Base-by-base conservation (phyloP, 2,329 filamentous ascomycete species). In the Fusarium denticulatum region DNA sequence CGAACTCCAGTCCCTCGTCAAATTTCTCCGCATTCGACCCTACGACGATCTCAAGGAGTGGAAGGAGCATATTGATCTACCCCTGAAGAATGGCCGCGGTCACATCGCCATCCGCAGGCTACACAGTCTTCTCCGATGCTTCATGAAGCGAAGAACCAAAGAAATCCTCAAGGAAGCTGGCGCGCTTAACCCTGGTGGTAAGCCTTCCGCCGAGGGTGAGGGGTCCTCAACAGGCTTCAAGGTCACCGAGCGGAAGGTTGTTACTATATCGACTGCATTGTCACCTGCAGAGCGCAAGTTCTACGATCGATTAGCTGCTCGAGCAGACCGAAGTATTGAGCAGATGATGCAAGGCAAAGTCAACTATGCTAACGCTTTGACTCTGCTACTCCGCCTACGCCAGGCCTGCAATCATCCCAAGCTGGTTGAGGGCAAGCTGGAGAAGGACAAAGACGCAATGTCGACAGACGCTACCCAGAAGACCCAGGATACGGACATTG, bases 81-180 rank as follows among this genome's bases (percentile, higher is more conserved):
- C 96, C 1, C 90, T 99, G 88, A 97, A 96, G 84, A 94, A 93
- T 69, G 95, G 95, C 13, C 92, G 93, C 69, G 96, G 96, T 16
- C 93, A 95, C 60, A 88, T 98, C 65, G 96, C 96, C 22, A 97
- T 99, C 80, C 89, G 91, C 57, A 90, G 96, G 49, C 86, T 99
- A 37, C 95, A 97, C 75, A 91, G 93, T 64, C 91, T 97, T 69
- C 85, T 99, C 8, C 92, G 93, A 61, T 96, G 95, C 62, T 97
- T 97, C 84, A 99, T 99, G 96, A 97, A 98, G 85, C 92, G 96
- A n/a, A 91, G 96, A 46, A 98, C 95, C 14, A 99, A 99, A 83
- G 95, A 97, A 28, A 94, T 99, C n/a, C 85, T 99, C 69, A 97
- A 96, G 83, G 88, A 94, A 76, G 94, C 94, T 16, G 94, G 94